Evolutionary conservation across 139 green algal species (phyloP).

Genomic region (Chlorella sp.): DNA sequence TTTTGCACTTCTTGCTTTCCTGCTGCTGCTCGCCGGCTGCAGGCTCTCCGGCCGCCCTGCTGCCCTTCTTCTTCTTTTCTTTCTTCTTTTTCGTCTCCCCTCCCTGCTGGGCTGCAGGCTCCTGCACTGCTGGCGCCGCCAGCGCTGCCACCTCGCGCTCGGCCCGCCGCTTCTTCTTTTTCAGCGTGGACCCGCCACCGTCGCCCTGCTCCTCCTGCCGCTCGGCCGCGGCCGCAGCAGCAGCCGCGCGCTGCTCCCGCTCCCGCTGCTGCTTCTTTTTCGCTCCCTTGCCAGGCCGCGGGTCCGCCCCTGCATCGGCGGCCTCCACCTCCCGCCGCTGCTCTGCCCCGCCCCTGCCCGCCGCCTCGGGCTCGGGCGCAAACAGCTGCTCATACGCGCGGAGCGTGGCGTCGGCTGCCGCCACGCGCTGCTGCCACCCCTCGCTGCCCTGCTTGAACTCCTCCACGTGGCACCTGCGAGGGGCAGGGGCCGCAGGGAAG

Average conservation of each 20-base stretch:
- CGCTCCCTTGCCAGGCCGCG: neutral
- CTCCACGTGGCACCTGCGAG: slow-evolving; percentile 33
- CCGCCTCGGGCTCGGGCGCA: neutral
- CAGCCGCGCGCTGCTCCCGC: neutral
- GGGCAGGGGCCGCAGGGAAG: neutral
- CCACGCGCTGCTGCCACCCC: slow-evolving; percentile 18
- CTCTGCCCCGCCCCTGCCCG: neutral
- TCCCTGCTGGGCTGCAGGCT: no score
- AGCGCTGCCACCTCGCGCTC: neutral
- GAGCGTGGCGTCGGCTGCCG: slow-evolving; percentile 9
- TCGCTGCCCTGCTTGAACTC: slow-evolving; percentile 33
- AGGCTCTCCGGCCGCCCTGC: neutral
- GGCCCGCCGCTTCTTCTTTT: slow-evolving; percentile 5
- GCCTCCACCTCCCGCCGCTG: neutral
- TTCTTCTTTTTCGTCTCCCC: neutral
- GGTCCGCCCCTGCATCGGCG: neutral
- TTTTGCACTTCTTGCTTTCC: slow-evolving; percentile 22
- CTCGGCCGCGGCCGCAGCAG: neutral
- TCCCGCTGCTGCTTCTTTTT: neutral
- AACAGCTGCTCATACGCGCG: slow-evolving; percentile 46
- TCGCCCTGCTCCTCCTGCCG: neutral
- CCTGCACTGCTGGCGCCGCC: neutral
- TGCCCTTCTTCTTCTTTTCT: neutral
- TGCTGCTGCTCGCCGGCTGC: neutral
- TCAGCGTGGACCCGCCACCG: no score